A percentile compares a stretch with the other conserved stretches of the same genome.
These are phyloP conservation scores for Paraleonurus japonicus DNA, from an alignment of 257 asterid genomes.

Conservation along the genomic window DNA sequence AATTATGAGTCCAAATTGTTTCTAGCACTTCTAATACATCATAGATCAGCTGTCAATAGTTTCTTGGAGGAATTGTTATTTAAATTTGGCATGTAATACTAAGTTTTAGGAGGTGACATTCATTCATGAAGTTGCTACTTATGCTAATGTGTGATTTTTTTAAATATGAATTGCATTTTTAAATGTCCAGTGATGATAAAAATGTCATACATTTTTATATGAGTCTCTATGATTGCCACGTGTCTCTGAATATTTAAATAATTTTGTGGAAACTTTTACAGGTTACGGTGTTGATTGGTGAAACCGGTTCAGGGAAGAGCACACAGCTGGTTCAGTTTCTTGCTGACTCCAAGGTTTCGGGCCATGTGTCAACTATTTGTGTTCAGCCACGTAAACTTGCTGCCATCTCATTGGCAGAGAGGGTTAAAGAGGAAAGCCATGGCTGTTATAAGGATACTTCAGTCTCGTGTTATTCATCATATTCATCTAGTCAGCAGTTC, in stretches of 20 bases:
- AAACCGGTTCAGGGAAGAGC: constrained; percentile 98
- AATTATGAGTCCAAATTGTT: too few species aligned
- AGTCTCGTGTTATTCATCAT: constrained; percentile 51
- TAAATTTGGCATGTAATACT: neutral
- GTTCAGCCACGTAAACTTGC: constrained; percentile 98
- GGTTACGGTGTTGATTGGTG: constrained; percentile 81
- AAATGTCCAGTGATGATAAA: neutral
- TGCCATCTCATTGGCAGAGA: constrained; percentile 68
- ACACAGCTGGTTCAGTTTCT: constrained; percentile 94
- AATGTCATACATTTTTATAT: neutral
- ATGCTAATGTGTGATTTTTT: neutral
- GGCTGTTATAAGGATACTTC: constrained; percentile 58
- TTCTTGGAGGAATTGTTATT: neutral
- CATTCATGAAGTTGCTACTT: neutral
- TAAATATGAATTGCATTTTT: neutral
- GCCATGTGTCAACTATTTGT: constrained; percentile 59
- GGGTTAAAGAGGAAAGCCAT: constrained; percentile 77
- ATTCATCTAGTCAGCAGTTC: constrained; percentile 53
- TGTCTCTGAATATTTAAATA: neutral
- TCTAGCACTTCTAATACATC: neutral
- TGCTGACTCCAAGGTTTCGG: constrained; percentile 70
- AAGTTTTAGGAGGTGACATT: neutral
- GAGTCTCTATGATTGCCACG: neutral
- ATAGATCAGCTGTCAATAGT: neutral
- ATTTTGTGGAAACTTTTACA: constrained; percentile 30